phyloP scores from a whole-genome alignment of 2,329 filamentous ascomycete species.

The Fusarium annulatum region DNA sequence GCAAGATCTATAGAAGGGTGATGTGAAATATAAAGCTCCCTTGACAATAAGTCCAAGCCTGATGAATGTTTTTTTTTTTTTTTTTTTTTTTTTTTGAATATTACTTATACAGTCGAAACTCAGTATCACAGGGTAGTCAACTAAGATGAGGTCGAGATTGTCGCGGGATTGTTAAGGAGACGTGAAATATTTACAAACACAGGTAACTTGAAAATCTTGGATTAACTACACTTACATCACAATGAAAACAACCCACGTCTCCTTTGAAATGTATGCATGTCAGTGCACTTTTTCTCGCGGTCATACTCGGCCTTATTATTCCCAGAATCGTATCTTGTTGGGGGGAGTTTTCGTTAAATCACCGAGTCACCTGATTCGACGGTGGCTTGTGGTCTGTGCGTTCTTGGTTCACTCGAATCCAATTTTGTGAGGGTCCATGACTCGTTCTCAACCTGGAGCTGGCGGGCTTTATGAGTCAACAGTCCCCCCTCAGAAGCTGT shows the following conservation, averaged over 20 bases:
- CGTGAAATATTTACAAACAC: neutral
- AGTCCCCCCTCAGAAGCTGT: slow-evolving; percentile 33
- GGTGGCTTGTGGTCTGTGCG: neutral
- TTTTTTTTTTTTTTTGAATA: too few relatives aligned
- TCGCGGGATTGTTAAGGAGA: neutral
- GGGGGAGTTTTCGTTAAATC: neutral
- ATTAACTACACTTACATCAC: neutral
- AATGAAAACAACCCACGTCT: neutral
- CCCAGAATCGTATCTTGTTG: neutral
- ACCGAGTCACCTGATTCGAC: slow-evolving; percentile 9
- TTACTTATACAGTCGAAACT: neutral
- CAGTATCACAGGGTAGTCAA: neutral
- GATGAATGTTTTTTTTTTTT: too few relatives aligned
- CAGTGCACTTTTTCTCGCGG: neutral
- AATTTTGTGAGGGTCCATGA: slow-evolving; percentile 31
- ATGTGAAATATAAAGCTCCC: neutral
- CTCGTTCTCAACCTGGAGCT: slow-evolving; percentile 30
- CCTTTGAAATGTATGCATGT: neutral
- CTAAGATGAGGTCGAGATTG: neutral
- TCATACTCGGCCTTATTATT: neutral
- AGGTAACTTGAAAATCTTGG: neutral
- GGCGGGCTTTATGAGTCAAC: slow-evolving; percentile 45
- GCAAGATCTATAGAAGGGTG: too few relatives aligned
- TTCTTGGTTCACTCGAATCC: neutral
- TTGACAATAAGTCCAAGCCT: neutral